Evolutionary conservation across 1,284 basidiomycete genomes (phyloP), one percentile per base, ranked within the genome.

Genomic region (Omphalotus olearius): DNA sequence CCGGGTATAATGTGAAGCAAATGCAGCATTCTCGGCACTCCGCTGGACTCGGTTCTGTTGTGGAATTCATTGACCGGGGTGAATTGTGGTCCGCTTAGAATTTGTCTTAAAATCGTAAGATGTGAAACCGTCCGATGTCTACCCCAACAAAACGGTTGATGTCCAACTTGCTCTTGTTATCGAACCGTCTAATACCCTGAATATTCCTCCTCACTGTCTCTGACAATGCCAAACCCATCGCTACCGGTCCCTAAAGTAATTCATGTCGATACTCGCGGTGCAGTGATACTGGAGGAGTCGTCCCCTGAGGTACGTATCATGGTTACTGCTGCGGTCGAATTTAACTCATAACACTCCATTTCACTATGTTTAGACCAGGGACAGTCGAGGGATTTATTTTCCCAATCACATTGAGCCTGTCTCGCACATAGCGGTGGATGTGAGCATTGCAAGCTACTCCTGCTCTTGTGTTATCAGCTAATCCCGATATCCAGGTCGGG

Each of bases 321-420:
- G 45, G 41, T 16, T 42, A 26, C 38, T 57, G 13, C 30, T 10
- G 13, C 48, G 35, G 38, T 43, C 41, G 45, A 40, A 26, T 41
- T 36, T 50, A 30, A 30, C 53, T 43, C 39, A 26, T 30, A 49
- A 40, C 39, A 39, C 47, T 61, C 41, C 39, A 26, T 30, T 49
- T 39, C 39, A 39, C 47, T 61, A 16, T 16, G 45, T 43, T 16
- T 59, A 95, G 91, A 95, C 92, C 35, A 77, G 91, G 58, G 93
- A 96, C 68, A 94, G 91, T 62, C 79, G 93, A 65, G 93, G 93
- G 13, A 97, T 98, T 63, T 97, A 97, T 70, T 80, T 98, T 45
- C 94, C 94, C 47, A 93, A 95, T 67, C 86, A 97, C 70, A 95
- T 95, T 58, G 94, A 98, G 69, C 91, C 91, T 11, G 88, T 97